phyloP scores from a whole-genome alignment of 2,329 filamentous ascomycete genomes.

The Aureobasidium zeae region DNA sequence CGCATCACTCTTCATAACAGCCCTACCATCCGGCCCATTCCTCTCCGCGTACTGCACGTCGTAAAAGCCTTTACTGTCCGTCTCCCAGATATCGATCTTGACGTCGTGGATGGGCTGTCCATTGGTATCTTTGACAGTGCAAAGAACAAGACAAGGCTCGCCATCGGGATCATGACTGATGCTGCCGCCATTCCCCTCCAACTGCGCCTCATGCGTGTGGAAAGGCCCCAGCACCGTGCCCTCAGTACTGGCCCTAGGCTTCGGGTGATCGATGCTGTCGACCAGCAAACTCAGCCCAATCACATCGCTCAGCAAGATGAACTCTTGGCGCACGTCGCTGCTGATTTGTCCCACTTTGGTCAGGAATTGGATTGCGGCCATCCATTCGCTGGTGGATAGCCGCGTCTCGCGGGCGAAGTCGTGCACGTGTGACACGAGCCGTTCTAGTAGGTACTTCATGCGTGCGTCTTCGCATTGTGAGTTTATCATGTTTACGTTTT shows the following conservation, averaged over 20 bases:
- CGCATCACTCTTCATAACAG: slow-evolving; percentile 58
- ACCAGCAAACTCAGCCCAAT: slow-evolving; percentile 71
- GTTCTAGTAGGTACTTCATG: slow-evolving; percentile 61
- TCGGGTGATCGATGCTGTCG: slow-evolving; percentile 76
- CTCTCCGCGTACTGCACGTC: slow-evolving; percentile 67
- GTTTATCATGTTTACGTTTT: slow-evolving; percentile 67
- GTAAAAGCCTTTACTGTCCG: slow-evolving; percentile 69
- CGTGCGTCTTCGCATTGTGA: slow-evolving; percentile 56
- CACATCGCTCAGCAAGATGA: slow-evolving; percentile 72
- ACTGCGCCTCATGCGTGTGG: slow-evolving; percentile 67
- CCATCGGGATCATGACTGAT: slow-evolving; percentile 64
- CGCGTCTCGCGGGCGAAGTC: slow-evolving; percentile 74
- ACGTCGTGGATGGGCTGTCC: slow-evolving; percentile 56
- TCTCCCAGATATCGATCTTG: slow-evolving; percentile 78
- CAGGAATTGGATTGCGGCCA: slow-evolving; percentile 61
- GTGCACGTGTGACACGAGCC: slow-evolving; percentile 67
- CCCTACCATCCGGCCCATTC: slow-evolving; percentile 59
- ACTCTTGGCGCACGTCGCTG: slow-evolving; percentile 56
- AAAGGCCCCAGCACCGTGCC: slow-evolving; percentile 75
- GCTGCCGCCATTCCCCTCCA: slow-evolving; percentile 44
- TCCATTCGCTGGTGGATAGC: slow-evolving; percentile 69
- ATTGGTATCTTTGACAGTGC: slow-evolving; percentile 56
- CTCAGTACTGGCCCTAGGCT: slow-evolving; percentile 60
- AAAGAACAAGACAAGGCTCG: slow-evolving; percentile 62
- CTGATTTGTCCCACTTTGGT: slow-evolving; percentile 65